Base-by-base conservation (phyloP, 495 filamentous ascomycete species). In the Trichoderma reesei region DNA sequence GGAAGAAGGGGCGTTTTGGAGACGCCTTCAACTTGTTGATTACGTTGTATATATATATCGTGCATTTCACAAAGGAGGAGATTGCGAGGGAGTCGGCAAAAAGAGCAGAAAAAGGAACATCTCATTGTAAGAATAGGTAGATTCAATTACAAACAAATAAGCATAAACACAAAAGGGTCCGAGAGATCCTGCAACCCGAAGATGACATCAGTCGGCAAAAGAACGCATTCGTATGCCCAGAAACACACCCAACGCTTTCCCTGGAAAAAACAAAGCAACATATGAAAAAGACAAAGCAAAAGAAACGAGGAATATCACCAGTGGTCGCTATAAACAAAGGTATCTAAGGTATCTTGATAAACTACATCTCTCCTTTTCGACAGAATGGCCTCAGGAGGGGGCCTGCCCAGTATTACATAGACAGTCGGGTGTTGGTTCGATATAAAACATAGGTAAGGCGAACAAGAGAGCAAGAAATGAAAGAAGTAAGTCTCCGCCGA, bases 341-440 rank as follows among this genome's bases (percentile, higher is more conserved):
- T 56, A 56, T 56, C 51, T 56, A 56, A 56, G 51, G 51, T 56
- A 56, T 56, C 51, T 56, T 56, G 11, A 56, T 31, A 26, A 56
- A 56, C 44, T 56, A 56, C 51, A 56, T 56, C 51, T 56, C 26
- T 56, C 51, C 51, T 31, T 56, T 56, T 56, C 31, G 51, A 31
- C 20, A 56, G 51, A 34, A 26, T n/a, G 8, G 10, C 51, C 51
- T n/a, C n/a, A n/a, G n/a, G 9, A 5, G 16, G 42, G 3, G 42
- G 11, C 42, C 42, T 56, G 51, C 16, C 51, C 51, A 56, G 9
- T 56, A 56, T 56, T 56, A 56, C 46, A 38, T 63, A 64, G 42
- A 66, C 62, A 60, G 41, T 26, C n/a, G 68, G 69, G 69, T 70
- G 67, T 69, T 4, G 67, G 68, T 71, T 64, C 61, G 66, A 67